Conservation (phyloP, 768 basidiomycete genomes). For the Leccinum subgranulosum region DNA sequence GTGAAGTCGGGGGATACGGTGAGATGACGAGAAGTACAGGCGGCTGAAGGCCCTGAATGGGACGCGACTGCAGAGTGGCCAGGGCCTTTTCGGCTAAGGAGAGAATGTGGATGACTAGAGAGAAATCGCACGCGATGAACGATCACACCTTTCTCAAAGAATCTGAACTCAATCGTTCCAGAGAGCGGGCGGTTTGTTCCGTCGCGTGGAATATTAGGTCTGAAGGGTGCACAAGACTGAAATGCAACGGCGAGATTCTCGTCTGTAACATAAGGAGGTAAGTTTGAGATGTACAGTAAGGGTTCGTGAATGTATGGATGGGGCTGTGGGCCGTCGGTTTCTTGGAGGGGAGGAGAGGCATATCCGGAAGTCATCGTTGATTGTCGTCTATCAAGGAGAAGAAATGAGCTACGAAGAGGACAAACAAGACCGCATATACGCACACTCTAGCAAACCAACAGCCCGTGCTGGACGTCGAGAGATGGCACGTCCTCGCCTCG, state of each 20-base stretch:
- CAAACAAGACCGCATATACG: conserved; percentile 1
- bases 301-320: conserved; percentile 88
- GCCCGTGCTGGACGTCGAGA: conserved; percentile 31
- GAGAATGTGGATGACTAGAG: conserved; percentile 4
- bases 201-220: conserved; percentile 72
- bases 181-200: conserved; percentile 47
- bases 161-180: conserved; percentile 84
- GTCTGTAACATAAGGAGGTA: conserved; percentile 72
- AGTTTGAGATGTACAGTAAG: conserved; percentile 73
- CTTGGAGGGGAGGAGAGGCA: conserved; percentile 30
- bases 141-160: conserved; percentile 69
- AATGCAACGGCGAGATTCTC: conserved; percentile 74
- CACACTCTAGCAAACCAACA: conserved; percentile 30
- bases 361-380: conserved; percentile 37
- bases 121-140: conserved; percentile 7
- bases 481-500: conserved; percentile 23
- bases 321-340: conserved; percentile 36
- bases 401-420: neutral
- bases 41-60: conserved; percentile 58
- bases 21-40: conserved; percentile 67
- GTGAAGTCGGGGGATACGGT: conserved; percentile 78
- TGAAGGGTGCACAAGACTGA: conserved; percentile 73
- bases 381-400: conserved; percentile 27
- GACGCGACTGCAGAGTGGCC: conserved; percentile 75
- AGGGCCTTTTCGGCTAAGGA: conserved; percentile 81